Percentiles rank a stretch among this genome's conserved stretches.
phyloP scores from a whole-genome alignment of 495 filamentous ascomycete genomes.

The Pseudomonodictys pantanalensis region DNA sequence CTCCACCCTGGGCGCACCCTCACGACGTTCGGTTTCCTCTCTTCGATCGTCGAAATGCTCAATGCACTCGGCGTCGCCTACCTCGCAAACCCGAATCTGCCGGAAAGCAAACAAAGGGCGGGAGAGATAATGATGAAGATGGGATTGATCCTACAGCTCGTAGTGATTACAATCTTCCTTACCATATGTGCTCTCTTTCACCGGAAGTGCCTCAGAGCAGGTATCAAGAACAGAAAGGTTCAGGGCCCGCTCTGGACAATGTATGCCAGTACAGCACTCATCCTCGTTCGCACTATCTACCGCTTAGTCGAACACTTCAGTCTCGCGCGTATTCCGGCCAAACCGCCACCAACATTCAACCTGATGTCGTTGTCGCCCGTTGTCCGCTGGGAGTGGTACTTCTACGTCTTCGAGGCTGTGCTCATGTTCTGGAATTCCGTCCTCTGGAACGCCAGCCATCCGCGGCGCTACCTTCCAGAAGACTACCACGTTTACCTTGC shows the following conservation, averaged over 20 bases:
- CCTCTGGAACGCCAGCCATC: conserved; percentile 6
- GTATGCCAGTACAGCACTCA: not conserved
- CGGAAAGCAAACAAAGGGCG: not conserved
- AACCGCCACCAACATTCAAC: not conserved
- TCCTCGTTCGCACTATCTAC: not conserved
- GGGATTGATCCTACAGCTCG: not conserved
- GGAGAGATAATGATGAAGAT: conserved; percentile 8
- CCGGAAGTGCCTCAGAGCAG: not conserved
- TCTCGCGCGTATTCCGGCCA: not conserved
- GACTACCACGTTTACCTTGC: conserved; percentile 13
- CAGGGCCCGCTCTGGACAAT: not conserved
- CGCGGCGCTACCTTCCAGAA: conserved; percentile 2
- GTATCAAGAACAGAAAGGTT: not conserved
- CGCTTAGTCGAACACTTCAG: conserved; percentile 5
- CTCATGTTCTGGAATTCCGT: conserved; percentile 7
- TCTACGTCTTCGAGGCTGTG: conserved; percentile 15
- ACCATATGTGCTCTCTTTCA: not conserved
- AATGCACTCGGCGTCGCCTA: conserved; percentile 5
- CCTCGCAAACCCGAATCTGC: not conserved
- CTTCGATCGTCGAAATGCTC: conserved; percentile 3
- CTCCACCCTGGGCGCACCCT: conserved; percentile 8
- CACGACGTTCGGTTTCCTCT: conserved; percentile 3
- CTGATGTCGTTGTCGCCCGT: not conserved
- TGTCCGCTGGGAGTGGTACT: conserved; percentile 7
- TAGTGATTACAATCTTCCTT: not conserved